Base-by-base conservation (phyloP, 2,329 filamentous ascomycete species). In the Hymenotorrendiella dingleyae region DNA sequence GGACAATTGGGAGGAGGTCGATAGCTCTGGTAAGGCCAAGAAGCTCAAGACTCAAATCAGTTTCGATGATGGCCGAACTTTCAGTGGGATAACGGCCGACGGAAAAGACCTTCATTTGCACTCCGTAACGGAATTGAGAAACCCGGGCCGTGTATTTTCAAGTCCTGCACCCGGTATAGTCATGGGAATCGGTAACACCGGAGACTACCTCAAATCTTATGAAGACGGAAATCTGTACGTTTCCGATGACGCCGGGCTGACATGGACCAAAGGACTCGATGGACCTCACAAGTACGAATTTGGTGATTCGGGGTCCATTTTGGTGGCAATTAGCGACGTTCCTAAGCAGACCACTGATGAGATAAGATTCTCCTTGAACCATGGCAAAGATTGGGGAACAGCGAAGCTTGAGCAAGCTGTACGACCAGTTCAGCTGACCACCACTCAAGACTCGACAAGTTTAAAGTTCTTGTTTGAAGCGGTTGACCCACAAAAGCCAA, bases 211-310 rank as follows among this genome's bases (percentile, higher is more conserved):
- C 6, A 76, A 80, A 47, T 65, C 72, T 6, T 91, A 90, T 58
- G 69, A 70, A 3, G 78, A 95, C 8, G 82, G 88, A 10, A 79
- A 86, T 61, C 76, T 95, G 1, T 97, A 82, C 59, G 80, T 97
- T 20, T 98, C 93, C 0, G 86, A 95, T 58, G 81, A 97, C 64
- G 91, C 90, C 16, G 93, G 93, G 29, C 67, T 87, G 47, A 90
- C 81, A 1, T 98, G 94, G 93, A 78, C 71, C 27, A 71, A 81
- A 59, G 77, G 82, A 0, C 73, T 86, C 4, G 72, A 89, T 12
- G 86, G 87, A 16, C 85, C 90, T 10, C 89, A 97, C 67, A 93
- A 94, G 62, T 98, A 94, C 64, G 90, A 96, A 59, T 94, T 97
- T 62, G 93, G 93, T 40, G 91, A 96, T 55, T 84, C 94, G 53